phyloP scores from a whole-genome alignment of 768 basidiomycete species.

The Pisolithus orientalis region DNA sequence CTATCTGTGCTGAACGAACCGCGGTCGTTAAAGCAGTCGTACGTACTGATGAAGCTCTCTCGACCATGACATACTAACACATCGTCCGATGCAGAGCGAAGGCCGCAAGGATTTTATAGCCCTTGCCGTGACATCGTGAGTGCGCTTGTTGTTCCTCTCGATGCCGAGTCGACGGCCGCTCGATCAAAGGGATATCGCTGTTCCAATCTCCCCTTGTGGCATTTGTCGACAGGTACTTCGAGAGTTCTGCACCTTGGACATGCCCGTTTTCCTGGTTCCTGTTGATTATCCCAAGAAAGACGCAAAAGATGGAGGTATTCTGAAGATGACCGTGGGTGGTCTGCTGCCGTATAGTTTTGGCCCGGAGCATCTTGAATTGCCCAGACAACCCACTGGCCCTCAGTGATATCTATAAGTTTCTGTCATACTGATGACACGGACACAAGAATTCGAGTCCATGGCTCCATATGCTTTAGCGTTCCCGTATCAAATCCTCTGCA shows the following conservation, averaged over 20 bases:
- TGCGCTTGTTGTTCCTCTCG: constrained; percentile 2
- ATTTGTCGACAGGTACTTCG: constrained; percentile 89
- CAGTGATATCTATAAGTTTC: too few species aligned
- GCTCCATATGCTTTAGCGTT: too few species aligned
- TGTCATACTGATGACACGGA: too few species aligned
- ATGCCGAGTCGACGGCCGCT: neutral
- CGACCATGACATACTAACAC: neutral
- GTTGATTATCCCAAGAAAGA: constrained; percentile 46
- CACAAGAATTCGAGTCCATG: too few species aligned
- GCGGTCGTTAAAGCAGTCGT: constrained; percentile 94
- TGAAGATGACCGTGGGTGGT: constrained; percentile 62
- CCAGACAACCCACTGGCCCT: constrained; percentile 14
- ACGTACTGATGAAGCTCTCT: constrained; percentile 24
- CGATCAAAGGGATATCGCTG: constrained; percentile 56
- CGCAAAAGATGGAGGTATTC: constrained; percentile 43
- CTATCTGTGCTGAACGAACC: constrained; percentile 93
- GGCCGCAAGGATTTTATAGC: constrained; percentile 65
- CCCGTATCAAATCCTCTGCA: too few species aligned
- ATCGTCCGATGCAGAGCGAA: constrained; percentile 55
- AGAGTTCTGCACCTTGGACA: constrained; percentile 73
- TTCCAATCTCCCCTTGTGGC: constrained; percentile 80
- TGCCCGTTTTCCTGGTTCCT: constrained; percentile 69
- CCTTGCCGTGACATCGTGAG: constrained; percentile 76
- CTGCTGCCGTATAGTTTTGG: constrained; percentile 86
- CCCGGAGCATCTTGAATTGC: constrained; percentile 68